Base-by-base conservation (phyloP, 352 stramenopile genomes). In the Blastocystis sp. region DNA sequence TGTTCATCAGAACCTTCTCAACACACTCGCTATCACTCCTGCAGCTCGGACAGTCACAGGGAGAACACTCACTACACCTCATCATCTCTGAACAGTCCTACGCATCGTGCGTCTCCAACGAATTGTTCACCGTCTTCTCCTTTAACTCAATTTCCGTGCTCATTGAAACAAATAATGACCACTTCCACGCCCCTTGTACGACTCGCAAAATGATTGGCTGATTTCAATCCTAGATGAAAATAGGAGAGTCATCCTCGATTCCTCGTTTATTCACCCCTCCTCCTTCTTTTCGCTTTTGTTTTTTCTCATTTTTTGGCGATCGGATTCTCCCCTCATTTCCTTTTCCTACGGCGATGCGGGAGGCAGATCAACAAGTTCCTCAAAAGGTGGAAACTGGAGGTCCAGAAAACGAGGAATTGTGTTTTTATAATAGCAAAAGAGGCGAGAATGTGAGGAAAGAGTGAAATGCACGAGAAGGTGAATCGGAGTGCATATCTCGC, bases 161-260 rank as follows among this genome's bases (percentile, higher is more conserved):
- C 69, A 81, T 81, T 63, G 46, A 64, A 57, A 61, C 24, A 65
- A 49, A 81, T 40, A 63, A 49, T 64, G 29, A 64, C 9, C 29
- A 29, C 21, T 48, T 1, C 18, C 48, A 36, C 21, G 18, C 21
- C 42, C 32, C 32, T 51, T 27, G 48, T n/a, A 36, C 34, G 29
- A 14, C 11, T 9, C 18, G 48, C 42, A 34, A 75, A 24, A n/a
- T 75, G 63, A 75, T 75, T 75, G 63, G 63, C 34, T 53, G 63
- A 48, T 29, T n/a, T 32, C 36, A 40, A 53, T 48, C 63, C 63
- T 75, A 75, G 63, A 51, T 75, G 63, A 75, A 75, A 75, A 75
- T 75, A 75, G 63, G 63, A 75, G 63, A 75, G 63, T n/a, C 44
- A 51, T 48, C 63, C 63, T 75, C 63, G 63, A 75, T 21, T n/a